A percentile compares a stretch with the other conserved stretches of the same genome.
phyloP scores from a whole-genome alignment of 2,329 filamentous ascomycete genomes.

The Fusarium transvaalense region DNA sequence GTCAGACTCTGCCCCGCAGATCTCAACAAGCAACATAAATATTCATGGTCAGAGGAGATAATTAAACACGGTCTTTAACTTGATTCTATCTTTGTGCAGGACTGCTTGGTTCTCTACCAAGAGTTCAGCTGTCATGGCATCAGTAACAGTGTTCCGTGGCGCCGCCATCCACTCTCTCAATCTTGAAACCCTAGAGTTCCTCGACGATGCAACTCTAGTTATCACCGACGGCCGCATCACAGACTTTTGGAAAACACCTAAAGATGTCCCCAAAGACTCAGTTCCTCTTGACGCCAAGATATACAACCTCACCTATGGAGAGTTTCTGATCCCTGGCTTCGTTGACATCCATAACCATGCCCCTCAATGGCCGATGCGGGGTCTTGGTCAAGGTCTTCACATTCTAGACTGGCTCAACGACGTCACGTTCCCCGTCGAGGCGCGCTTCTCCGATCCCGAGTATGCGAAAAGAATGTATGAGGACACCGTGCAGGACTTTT shows the following conservation, averaged over 20 bases:
- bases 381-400: conserved; percentile 63
- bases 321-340: conserved; percentile 63
- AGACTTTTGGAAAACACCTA: conserved; percentile 8
- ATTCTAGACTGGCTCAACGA: conserved; percentile 73
- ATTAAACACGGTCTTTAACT: too few relatives aligned
- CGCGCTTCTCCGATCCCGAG: conserved; percentile 9
- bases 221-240: conserved; percentile 5
- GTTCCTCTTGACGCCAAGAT: neutral
- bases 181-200: neutral
- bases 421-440: conserved; percentile 66
- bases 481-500: conserved; percentile 10
- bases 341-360: conserved; percentile 78
- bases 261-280: neutral
- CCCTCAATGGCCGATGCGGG: conserved; percentile 65
- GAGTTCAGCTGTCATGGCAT: neutral
- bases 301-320: neutral
- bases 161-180: conserved; percentile 8
- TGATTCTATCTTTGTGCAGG: too few relatives aligned
- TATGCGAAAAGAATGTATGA: conserved; percentile 19
- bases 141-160: neutral
- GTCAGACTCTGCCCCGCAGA: neutral
- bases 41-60: neutral
- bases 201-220: conserved; percentile 5
- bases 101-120: too few relatives aligned
- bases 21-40: too few relatives aligned